Base-by-base conservation (phyloP, 2,329 filamentous ascomycete species). In the Geosmithia flava region DNA sequence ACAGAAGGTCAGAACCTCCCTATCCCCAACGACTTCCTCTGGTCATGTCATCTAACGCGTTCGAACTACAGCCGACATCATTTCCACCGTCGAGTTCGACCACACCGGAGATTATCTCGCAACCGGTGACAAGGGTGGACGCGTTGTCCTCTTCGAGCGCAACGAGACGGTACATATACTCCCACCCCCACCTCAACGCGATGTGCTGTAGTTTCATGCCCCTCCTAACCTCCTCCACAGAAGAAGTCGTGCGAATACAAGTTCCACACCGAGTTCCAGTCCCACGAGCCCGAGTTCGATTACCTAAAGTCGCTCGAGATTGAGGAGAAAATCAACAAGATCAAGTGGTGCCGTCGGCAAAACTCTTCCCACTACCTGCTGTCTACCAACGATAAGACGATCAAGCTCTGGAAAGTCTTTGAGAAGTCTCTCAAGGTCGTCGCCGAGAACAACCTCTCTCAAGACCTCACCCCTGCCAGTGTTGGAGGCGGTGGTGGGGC, bases 231-330 rank as follows among this genome's bases (percentile, higher is more conserved):
- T 42, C 39, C 37, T 23, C 23, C 42, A 52, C 62, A 96, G 90
- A 97, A 98, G 82, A 98, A 97, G 81, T 97, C 93, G 46, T 98
- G 93, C 80, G 93, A 98, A 69, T 98, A 98, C 78, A 98, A 97
- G 68, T 98, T 98, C 68, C 93, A 98, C 68, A 98, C 93, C 66
- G 93, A 98, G 65, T 98, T 98, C 61, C 93, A 98, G 73, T 98
- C 93, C 59, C 93, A 98, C 72, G 93, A 98, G 66, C 93, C 93
- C 53, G 93, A 98, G 69, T 98, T 98, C 68, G 93, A 98, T 68
- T 98, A 98, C 67, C 80, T 98, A 55, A 98, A 98, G 71, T 98
- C 93, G 33, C 78, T 98, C 58, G 93, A 98, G 70, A 98, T 98
- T 62, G 93, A 98, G 76, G 93, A 98, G 70, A 98, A 98, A 74